A percentile compares a stretch with the other conserved stretches of the same genome.
Conservation (phyloP, 306 rosid genomes). For the Betula pendula region DNA sequence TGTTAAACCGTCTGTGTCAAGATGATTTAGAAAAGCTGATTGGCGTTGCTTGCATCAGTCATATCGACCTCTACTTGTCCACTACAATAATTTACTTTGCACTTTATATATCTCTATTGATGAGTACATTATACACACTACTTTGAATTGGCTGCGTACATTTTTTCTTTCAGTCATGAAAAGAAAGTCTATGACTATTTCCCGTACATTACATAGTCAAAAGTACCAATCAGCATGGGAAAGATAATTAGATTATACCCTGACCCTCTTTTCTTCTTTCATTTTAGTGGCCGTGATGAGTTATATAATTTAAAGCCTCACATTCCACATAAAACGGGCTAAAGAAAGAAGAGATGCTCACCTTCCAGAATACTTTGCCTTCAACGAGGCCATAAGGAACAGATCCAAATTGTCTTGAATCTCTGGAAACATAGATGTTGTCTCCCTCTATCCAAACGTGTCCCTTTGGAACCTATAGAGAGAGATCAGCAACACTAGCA, state of each 20-base stretch:
- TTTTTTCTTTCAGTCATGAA: background rate
- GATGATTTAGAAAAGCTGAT: background rate
- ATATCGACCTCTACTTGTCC: background rate
- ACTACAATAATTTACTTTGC: background rate
- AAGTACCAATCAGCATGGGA: background rate
- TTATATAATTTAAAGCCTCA: background rate
- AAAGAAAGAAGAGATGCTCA: slow-evolving; percentile 26
- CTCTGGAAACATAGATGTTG: slow-evolving; percentile 42
- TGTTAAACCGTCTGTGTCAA: background rate
- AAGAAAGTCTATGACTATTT: background rate
- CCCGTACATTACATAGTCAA: background rate
- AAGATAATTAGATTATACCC: background rate
- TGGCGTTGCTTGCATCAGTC: background rate
- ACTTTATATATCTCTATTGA: background rate
- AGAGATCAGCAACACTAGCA: background rate
- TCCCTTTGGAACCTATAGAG: slow-evolving; percentile 68
- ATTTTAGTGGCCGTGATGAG: background rate
- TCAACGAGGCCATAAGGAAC: slow-evolving; percentile 69
- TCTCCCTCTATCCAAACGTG: slow-evolving; percentile 82
- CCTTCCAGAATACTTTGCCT: slow-evolving; percentile 69
- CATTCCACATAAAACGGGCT: background rate
- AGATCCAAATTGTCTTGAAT: slow-evolving; percentile 77
- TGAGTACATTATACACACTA: background rate
- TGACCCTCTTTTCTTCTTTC: background rate
- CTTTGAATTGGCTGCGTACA: background rate